Percentiles rank a stretch among this genome's conserved stretches.
Conservation (phyloP, 257 asterid species). For the Ligustrum vulgare region DNA sequence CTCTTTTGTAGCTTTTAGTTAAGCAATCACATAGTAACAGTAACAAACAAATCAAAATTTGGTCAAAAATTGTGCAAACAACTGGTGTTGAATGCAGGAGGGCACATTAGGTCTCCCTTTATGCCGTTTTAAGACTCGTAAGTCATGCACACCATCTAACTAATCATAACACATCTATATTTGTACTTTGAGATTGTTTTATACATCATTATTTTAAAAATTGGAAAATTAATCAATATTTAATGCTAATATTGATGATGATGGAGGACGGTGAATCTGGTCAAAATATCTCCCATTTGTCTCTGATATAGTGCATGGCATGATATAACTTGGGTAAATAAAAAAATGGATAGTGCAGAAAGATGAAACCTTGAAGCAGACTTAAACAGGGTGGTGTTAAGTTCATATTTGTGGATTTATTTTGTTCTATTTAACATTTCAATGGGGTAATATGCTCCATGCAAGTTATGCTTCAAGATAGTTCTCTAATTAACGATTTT, state of each 20-base stretch:
- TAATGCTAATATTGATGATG: constrained; percentile 1
- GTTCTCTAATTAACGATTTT: not conserved
- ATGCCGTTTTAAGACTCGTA: not conserved
- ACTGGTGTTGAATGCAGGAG: not conserved
- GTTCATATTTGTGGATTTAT: not conserved
- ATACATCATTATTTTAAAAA: not conserved
- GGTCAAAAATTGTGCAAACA: not conserved
- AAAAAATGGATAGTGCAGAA: not conserved
- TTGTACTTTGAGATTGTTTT: not conserved
- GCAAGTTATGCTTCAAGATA: not conserved
- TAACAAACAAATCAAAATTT: not conserved
- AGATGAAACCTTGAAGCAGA: not conserved
- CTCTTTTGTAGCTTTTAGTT: not conserved
- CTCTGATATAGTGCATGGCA: not conserved
- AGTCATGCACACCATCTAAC: not conserved
- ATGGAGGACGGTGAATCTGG: not conserved
- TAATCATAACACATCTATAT: not conserved
- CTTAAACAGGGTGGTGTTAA: no score
- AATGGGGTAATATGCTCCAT: not conserved
- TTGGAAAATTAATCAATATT: not conserved
- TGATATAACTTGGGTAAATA: not conserved
- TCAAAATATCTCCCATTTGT: not conserved
- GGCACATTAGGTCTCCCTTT: not conserved
- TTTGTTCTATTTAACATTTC: not conserved
- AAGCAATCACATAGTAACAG: not conserved